Evolutionary conservation across 768 basidiomycete genomes (phyloP).

Genomic region (Sporobolomyces phaffii): DNA sequence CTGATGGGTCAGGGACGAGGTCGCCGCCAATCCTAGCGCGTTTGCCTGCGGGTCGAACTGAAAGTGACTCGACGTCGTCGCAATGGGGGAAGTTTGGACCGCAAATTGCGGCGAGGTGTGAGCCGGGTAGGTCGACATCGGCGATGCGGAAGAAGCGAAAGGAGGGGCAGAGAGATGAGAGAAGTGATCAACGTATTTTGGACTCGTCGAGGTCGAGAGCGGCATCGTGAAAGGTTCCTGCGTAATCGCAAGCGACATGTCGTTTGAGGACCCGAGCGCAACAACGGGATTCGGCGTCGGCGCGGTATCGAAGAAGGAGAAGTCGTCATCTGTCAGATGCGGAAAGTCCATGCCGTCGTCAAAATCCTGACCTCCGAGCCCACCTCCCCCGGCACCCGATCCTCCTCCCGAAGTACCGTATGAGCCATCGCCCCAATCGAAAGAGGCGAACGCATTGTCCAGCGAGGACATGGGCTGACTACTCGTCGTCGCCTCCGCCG

Average conservation of each 20-base stretch:
- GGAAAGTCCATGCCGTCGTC: constrained; percentile 33
- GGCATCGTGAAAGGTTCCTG: background rate
- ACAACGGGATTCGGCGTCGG: background rate
- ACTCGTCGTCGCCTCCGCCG: background rate
- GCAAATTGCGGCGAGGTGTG: constrained; percentile 3
- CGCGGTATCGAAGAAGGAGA: constrained; percentile 36
- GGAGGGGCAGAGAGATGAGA: constrained; percentile 14
- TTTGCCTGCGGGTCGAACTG: background rate
- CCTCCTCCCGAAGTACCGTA: constrained; percentile 4
- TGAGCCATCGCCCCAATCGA: constrained; percentile 36
- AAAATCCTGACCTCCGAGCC: background rate
- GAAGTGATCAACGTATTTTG: constrained; percentile 31
- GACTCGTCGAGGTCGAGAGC: constrained; percentile 7
- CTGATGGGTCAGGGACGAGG: background rate
- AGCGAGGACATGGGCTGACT: constrained; percentile 16
- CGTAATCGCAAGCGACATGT: background rate
- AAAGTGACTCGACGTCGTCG: background rate
- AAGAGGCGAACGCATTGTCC: constrained; percentile 24
- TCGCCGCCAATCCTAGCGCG: background rate
- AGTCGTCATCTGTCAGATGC: constrained; percentile 37
- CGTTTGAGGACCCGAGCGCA: background rate
- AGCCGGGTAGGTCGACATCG: background rate
- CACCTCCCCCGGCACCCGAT: background rate
- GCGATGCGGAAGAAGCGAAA: background rate
- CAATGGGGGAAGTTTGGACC: background rate